phyloP scores from a whole-genome alignment of 2,329 filamentous ascomycete genomes.

The Gnomoniopsis sp. region DNA sequence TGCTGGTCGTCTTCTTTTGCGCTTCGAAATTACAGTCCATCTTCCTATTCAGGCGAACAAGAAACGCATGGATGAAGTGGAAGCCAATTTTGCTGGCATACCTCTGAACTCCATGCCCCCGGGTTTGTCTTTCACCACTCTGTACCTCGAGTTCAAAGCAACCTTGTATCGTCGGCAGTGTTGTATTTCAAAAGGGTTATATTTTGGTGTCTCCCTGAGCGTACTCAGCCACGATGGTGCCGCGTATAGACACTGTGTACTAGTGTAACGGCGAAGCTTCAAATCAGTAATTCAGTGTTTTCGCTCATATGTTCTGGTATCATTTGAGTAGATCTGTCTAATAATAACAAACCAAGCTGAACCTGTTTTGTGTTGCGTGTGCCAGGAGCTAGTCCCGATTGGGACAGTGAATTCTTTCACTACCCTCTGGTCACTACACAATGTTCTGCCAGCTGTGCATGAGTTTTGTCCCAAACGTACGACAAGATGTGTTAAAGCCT shows the following conservation, averaged over 20 bases:
- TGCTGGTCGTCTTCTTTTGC: not conserved
- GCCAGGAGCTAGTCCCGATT: too few species aligned
- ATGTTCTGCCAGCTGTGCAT: not conserved
- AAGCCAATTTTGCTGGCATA: not conserved
- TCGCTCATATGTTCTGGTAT: too few species aligned
- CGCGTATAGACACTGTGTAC: too few species aligned
- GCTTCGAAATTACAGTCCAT: not conserved
- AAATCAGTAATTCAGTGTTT: too few species aligned
- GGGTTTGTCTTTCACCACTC: not conserved
- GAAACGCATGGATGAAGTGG: not conserved
- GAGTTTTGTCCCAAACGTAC: not conserved
- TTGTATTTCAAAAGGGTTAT: not conserved
- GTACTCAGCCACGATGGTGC: not conserved
- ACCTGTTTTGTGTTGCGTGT: too few species aligned
- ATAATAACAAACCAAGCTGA: too few species aligned
- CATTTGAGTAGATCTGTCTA: too few species aligned
- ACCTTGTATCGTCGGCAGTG: not conserved
- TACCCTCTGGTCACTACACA: too few species aligned
- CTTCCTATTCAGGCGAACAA: not conserved
- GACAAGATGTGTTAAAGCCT: not conserved
- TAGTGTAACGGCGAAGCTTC: too few species aligned
- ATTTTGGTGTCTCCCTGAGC: not conserved
- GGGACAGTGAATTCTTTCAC: too few species aligned
- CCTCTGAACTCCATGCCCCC: not conserved
- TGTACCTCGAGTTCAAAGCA: not conserved